Conservation (phyloP, 2,329 filamentous ascomycete genomes). For the Aspergillus udagawae region DNA sequence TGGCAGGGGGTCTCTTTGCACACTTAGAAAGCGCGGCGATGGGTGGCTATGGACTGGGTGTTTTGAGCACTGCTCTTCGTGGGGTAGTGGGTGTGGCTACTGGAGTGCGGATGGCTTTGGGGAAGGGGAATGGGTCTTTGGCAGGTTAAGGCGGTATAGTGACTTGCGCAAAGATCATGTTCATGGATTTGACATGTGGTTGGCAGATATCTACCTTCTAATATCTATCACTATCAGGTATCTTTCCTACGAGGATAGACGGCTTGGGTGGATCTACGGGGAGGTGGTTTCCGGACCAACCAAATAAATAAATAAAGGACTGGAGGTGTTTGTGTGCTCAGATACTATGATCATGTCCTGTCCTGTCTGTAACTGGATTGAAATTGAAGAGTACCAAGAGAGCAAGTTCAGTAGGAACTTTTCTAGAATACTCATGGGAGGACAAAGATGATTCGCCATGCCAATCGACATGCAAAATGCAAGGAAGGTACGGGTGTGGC, state of each 20-base stretch:
- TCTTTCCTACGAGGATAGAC: neutral
- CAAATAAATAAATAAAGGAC: neutral
- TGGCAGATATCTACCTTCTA: no score
- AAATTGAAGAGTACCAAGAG: neutral
- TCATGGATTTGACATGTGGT: neutral
- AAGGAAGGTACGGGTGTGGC: neutral
- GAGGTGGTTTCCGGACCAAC: neutral
- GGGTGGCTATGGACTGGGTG: neutral
- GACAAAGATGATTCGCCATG: neutral
- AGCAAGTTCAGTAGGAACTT: neutral
- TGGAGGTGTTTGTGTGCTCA: neutral
- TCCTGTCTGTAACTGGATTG: neutral
- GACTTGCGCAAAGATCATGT: neutral
- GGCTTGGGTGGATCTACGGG: neutral
- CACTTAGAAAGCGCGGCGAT: neutral
- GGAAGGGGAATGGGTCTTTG: neutral
- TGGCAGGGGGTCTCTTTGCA: neutral
- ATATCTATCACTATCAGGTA: neutral
- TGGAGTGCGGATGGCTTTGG: neutral
- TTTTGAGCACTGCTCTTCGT: neutral
- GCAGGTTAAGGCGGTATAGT: neutral
- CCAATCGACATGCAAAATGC: neutral
- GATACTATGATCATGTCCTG: neutral
- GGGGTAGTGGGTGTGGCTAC: neutral
- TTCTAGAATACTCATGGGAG: neutral